phyloP scores from a whole-genome alignment of 179 eudicot species.

The Beta corolliflora region DNA sequence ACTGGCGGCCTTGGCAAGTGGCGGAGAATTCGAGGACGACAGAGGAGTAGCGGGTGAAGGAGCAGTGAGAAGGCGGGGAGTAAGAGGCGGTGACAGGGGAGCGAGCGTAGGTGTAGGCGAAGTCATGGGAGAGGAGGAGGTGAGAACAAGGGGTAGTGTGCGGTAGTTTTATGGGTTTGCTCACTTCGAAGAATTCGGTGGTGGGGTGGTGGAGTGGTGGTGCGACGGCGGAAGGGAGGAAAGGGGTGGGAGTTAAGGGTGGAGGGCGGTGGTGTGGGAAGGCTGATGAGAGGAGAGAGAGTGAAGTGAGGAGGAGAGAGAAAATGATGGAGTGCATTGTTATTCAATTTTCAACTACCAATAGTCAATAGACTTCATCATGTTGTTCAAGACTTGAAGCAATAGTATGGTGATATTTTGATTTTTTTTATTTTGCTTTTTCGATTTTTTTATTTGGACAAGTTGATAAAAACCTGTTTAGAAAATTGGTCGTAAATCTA shows the following conservation, averaged over 20 bases:
- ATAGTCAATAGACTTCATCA: too few relatives aligned
- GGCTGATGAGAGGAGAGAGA: conserved; percentile 31
- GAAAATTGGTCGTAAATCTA: too few relatives aligned
- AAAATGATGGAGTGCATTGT: conserved; percentile 25
- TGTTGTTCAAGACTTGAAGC: too few relatives aligned
- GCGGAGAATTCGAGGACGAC: conserved; percentile 76
- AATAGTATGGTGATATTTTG: too few relatives aligned
- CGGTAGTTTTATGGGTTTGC: conserved; percentile 39
- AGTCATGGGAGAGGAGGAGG: conserved; percentile 46
- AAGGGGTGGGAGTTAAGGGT: conserved; percentile 23
- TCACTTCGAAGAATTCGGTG: conserved; percentile 65
- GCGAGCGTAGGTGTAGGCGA: conserved; percentile 59
- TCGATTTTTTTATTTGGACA: too few relatives aligned
- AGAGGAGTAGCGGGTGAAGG: conserved; percentile 34
- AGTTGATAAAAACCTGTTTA: too few relatives aligned
- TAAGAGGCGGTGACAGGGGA: conserved; percentile 61
- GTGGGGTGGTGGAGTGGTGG: conserved; percentile 34
- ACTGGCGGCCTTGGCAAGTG: conserved; percentile 71
- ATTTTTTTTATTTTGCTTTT: too few relatives aligned
- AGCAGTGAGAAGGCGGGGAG: conserved; percentile 67
- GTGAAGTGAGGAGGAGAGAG: conserved; percentile 30
- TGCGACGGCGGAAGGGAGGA: conserved; percentile 23
- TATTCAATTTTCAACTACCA: not conserved
- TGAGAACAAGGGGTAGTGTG: conserved; percentile 31
- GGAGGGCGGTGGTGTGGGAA: conserved; percentile 36